Percentiles rank a stretch among this genome's conserved stretches.
phyloP scores from a whole-genome alignment of 768 basidiomycete species.

The Kwoniella dejecticola region DNA sequence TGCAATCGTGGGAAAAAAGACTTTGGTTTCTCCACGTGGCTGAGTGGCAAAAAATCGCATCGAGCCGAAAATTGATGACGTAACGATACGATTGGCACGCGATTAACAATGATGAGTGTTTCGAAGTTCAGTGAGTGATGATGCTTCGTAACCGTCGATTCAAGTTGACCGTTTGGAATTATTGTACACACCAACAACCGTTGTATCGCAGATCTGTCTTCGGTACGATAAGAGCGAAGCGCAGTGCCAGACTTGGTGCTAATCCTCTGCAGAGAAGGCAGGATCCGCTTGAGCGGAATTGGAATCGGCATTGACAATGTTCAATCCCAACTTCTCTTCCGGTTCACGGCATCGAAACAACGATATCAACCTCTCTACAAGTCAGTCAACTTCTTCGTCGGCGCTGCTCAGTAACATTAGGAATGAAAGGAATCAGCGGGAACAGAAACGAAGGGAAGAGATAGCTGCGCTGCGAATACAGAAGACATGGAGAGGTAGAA shows the following conservation, averaged over 20 bases:
- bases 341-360: constrained; percentile 4
- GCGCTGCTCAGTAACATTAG: constrained; percentile 40
- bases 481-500: constrained; percentile 44
- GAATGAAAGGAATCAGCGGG: constrained; percentile 43
- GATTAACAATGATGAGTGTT: constrained; percentile 1
- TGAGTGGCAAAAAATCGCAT: not conserved
- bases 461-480: constrained; percentile 40
- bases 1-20: constrained; percentile 3
- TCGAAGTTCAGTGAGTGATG: not conserved
- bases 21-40: not conserved
- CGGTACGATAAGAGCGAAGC: too few species aligned
- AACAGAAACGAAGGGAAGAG: constrained; percentile 34
- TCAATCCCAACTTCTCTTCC: constrained; percentile 19
- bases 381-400: constrained; percentile 41
- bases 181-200: too few species aligned
- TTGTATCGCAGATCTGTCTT: too few species aligned
- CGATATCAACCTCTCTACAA: constrained; percentile 51
- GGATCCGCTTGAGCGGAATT: too few species aligned
- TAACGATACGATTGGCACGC: not conserved
- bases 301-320: too few species aligned
- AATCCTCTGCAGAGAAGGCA: too few species aligned
- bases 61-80: not conserved
- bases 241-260: too few species aligned
- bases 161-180: too few species aligned
- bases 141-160: constrained; percentile 5